Evolutionary conservation across 441 rosid species (phyloP).

Genomic region (Corymbia citriodora): DNA sequence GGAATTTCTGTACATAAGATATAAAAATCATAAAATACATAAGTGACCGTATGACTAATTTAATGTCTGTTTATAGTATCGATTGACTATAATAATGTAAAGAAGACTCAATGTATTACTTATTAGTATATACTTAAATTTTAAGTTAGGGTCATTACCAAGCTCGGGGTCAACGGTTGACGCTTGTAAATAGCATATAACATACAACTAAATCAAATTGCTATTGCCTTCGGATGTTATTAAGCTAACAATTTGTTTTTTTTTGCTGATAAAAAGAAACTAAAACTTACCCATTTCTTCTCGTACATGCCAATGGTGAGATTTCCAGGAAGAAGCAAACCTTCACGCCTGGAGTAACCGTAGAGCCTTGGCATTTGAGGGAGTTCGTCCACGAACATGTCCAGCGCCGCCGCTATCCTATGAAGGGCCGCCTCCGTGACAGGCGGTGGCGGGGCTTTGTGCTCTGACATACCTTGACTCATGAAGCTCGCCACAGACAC

Average conservation of each 20-base stretch:
- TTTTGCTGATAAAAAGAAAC: neutral
- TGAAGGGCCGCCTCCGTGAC: neutral
- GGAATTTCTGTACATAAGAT: constrained; percentile 56
- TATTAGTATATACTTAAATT: too few species aligned
- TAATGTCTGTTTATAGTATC: neutral
- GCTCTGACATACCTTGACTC: constrained; percentile 7
- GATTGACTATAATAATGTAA: neutral
- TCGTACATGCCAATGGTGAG: constrained; percentile 76
- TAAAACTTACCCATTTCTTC: constrained; percentile 51
- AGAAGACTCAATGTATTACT: neutral
- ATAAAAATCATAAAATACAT: neutral
- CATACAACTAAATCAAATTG: neutral
- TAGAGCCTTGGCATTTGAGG: constrained; percentile 60
- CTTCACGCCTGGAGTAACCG: constrained; percentile 35
- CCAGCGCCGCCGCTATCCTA: neutral
- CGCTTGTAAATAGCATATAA: neutral
- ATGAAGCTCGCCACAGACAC: neutral
- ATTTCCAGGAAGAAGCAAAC: constrained; percentile 29
- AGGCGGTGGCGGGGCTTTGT: neutral
- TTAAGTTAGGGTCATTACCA: neutral
- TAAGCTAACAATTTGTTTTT: neutral
- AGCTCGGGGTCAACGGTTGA: neutral
- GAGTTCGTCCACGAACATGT: constrained; percentile 79
- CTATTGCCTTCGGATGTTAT: neutral
- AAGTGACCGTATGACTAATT: neutral